Base-by-base conservation (phyloP, 1,139 yeast species). In the Pichia sp. region DNA sequence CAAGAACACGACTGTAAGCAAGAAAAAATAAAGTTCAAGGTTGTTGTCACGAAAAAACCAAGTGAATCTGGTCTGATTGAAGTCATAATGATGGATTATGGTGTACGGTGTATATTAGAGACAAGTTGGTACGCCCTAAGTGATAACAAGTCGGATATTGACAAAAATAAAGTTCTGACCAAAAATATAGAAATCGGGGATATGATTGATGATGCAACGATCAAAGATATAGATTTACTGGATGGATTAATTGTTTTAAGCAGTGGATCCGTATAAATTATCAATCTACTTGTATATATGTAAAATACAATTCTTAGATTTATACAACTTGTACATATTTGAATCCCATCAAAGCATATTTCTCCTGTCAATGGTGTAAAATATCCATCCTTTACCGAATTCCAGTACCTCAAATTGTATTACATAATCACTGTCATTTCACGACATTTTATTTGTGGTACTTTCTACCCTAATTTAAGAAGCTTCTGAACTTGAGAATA, bases 1-100 rank as follows among this genome's bases (percentile, higher is more conserved):
- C 68, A 70, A 46, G 58, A 63, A 5, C 50, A 58, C n/a, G 39
- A 43, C 56, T 9, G 46, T 5, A 57, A 37, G 37, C 37, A 31
- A 23, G 52, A 47, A 2, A 45, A 54, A 3, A 23, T 53, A 4
- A 54, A 49, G 4, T 67, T 70, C 47, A 66, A 64, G 30, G 73
- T 73, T 28, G 62, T 70, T 39, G 71, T 75, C 7, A 65, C 69
- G 10, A 67, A 73, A 28, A 70, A 67, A 40, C 73, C 79, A 3
- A 60, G 66, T 21, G 64, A 63, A 21, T 64, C 70, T 46, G 78
- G 76, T 4, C 54, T 59, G 22, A 73, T 72, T 5, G 66, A 64
- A n/a, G 78, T 78, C 28, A 55, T 66, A 7, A 55, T 76, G 46
- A 55, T 70, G n/a, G 71, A 70, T 13, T 71, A 65, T 55, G 71